Percentiles rank a stretch among this genome's conserved stretches.
Evolutionary conservation across 1,284 basidiomycete species (phyloP).

Genomic region (Macrocystidia cucumis): DNA sequence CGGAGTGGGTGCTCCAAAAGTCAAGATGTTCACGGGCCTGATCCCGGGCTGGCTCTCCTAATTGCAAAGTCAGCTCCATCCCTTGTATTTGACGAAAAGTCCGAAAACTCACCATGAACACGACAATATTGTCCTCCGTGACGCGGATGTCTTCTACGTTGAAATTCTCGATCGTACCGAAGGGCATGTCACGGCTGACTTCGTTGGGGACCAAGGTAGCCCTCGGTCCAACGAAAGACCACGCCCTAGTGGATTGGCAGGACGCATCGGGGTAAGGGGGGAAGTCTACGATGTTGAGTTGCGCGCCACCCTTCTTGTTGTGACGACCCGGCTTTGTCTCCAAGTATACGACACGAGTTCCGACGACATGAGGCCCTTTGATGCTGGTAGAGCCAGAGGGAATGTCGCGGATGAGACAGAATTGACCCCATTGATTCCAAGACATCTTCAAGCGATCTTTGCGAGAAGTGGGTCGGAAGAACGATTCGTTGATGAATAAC

Average conservation of each 20-base stretch:
- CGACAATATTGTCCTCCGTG: slow-evolving; percentile 41
- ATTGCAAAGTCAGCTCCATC: background rate
- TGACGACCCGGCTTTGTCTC: slow-evolving; percentile 22
- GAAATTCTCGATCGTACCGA: slow-evolving; percentile 26
- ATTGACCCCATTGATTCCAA: slow-evolving; percentile 38
- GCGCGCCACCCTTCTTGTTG: slow-evolving; percentile 13
- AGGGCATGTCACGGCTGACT: slow-evolving; percentile 29
- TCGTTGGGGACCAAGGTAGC: slow-evolving; percentile 31
- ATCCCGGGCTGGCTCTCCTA: slow-evolving; percentile 30
- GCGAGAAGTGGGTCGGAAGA: slow-evolving; percentile 31
- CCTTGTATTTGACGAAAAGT: background rate
- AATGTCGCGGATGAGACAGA: slow-evolving; percentile 34
- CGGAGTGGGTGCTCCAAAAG: slow-evolving; percentile 24
- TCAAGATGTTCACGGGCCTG: slow-evolving; percentile 33
- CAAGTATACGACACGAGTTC: slow-evolving; percentile 33
- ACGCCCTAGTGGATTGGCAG: slow-evolving; percentile 20
- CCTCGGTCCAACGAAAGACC: slow-evolving; percentile 31
- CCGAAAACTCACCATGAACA: slow-evolving; percentile 29
- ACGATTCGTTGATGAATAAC: slow-evolving; percentile 37
- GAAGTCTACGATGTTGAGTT: slow-evolving; percentile 35
- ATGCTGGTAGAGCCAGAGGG: slow-evolving; percentile 17
- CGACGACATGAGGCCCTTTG: slow-evolving; percentile 29
- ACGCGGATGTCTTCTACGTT: slow-evolving; percentile 30
- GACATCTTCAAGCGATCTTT: slow-evolving; percentile 28
- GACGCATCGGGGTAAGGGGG: slow-evolving; percentile 27